These are phyloP conservation scores for Paracorniculantispora psalliotae DNA, from an alignment of 2,329 filamentous ascomycete genomes.

Conservation along the genomic window DNA sequence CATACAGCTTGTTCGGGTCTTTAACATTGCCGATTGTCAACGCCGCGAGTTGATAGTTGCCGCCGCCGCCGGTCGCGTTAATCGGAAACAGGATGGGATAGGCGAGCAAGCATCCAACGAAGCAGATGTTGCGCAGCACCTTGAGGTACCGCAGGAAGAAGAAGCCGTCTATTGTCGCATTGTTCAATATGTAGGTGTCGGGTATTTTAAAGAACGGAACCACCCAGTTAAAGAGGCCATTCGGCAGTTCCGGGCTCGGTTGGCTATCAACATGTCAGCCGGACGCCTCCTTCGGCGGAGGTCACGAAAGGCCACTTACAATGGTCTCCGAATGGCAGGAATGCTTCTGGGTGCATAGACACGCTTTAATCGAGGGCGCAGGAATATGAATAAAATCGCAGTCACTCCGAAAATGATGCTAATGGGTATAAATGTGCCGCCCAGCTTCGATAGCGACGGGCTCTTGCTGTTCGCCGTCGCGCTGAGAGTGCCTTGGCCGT, in stretches of 20 bases:
- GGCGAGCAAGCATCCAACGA: slow-evolving; percentile 77
- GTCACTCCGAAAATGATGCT: slow-evolving; percentile 46
- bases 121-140: slow-evolving; percentile 73
- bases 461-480: slow-evolving; percentile 28
- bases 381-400: slow-evolving; percentile 42
- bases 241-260: slow-evolving; percentile 54
- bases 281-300: slow-evolving; percentile 11
- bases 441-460: slow-evolving; percentile 32
- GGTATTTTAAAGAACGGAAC: slow-evolving; percentile 59
- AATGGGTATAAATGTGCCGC: slow-evolving; percentile 51
- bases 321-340: slow-evolving; percentile 40
- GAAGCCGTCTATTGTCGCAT: slow-evolving; percentile 89
- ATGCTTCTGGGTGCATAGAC: slow-evolving; percentile 53
- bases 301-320: slow-evolving; percentile 24
- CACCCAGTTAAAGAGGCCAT: slow-evolving; percentile 64
- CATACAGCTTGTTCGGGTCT: slow-evolving; percentile 62
- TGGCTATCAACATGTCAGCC: slow-evolving; percentile 33
- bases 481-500: slow-evolving; percentile 30
- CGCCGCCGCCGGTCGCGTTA: slow-evolving; percentile 74
- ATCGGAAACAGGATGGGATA: slow-evolving; percentile 85
- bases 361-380: slow-evolving; percentile 43
- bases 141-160: slow-evolving; percentile 71
- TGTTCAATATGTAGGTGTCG: slow-evolving; percentile 79
- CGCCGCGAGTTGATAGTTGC: slow-evolving; percentile 63
- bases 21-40: slow-evolving; percentile 75